Percentiles rank a stretch among this genome's conserved stretches.
Conservation (phyloP, 148 eudicot species). For the Pouteria glomerata region DNA sequence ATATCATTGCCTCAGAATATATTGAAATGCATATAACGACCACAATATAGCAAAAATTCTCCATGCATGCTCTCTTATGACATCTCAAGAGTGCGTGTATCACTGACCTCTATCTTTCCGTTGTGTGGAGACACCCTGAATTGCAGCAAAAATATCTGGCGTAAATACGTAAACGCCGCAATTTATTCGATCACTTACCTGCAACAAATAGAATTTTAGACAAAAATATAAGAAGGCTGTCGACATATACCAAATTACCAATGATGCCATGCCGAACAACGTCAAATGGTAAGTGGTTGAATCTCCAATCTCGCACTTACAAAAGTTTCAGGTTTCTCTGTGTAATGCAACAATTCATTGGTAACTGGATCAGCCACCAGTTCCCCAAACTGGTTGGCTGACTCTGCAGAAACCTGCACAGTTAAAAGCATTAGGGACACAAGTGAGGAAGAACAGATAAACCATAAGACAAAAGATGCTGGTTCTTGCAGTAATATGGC, state of each 20-base stretch:
- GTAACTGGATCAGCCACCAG: conserved; percentile 68
- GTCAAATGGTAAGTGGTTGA: background rate
- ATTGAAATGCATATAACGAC: background rate
- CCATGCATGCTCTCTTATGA: background rate
- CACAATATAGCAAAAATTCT: background rate
- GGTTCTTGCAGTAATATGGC: background rate
- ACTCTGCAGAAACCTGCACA: conserved; percentile 57
- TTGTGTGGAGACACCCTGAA: conserved; percentile 57
- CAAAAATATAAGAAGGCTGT: background rate
- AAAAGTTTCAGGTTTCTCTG: conserved; percentile 72
- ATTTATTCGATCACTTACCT: conserved; percentile 77
- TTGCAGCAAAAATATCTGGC: conserved; percentile 55
- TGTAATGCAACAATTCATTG: conserved; percentile 69
- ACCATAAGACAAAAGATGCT: background rate
- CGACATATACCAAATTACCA: background rate
- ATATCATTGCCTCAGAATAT: background rate
- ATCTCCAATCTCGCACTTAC: conserved; percentile 25
- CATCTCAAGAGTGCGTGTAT: background rate
- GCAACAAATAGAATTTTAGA: conserved; percentile 18
- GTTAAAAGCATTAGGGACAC: background rate
- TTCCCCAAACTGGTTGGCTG: conserved; percentile 68
- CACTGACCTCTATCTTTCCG: conserved; percentile 56
- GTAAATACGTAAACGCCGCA: conserved; percentile 74
- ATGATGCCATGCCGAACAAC: background rate
- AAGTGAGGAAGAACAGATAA: background rate